phyloP scores from a whole-genome alignment of 805 yeast genomes.

The Scheffersomyces stipitis region DNA sequence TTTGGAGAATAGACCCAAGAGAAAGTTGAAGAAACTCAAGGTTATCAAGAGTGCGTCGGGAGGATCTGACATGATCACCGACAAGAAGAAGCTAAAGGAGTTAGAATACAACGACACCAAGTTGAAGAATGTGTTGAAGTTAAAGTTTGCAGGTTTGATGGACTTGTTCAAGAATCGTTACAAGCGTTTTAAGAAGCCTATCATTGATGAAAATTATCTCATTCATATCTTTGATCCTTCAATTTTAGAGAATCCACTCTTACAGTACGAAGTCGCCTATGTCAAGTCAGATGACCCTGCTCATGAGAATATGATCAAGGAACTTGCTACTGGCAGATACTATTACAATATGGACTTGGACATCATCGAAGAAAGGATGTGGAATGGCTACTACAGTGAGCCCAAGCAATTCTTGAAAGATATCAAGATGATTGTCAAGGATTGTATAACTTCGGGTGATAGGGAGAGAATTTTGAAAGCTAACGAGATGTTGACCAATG shows the following conservation, averaged over 20 bases:
- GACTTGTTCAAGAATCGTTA: constrained; percentile 85
- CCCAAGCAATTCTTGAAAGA: constrained; percentile 88
- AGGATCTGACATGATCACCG: constrained; percentile 23
- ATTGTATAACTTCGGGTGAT: constrained; percentile 72
- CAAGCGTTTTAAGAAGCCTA: constrained; percentile 87
- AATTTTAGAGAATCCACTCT: constrained; percentile 35
- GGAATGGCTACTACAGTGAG: constrained; percentile 95
- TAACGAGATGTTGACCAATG: constrained; percentile 94
- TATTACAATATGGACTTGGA: constrained; percentile 91
- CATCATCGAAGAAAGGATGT: constrained; percentile 86
- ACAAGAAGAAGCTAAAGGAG: constrained; percentile 48
- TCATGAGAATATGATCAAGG: constrained; percentile 75
- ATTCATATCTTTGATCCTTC: constrained; percentile 75
- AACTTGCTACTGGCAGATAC: constrained; percentile 67
- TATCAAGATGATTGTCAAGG: constrained; percentile 78
- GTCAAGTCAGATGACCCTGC: constrained; percentile 46
- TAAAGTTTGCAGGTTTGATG: constrained; percentile 84
- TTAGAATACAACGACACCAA: constrained; percentile 70
- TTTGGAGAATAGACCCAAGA: constrained; percentile 52
- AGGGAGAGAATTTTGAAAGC: constrained; percentile 81
- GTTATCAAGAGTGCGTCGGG: constrained; percentile 24
- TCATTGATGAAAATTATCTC: constrained; percentile 73
- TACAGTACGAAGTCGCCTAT: constrained; percentile 38
- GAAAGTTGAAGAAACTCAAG: constrained; percentile 44
- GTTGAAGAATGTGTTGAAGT: constrained; percentile 78